Conservation (phyloP, 192 early-diverging fungal species). For the Backusella australiensis region DNA sequence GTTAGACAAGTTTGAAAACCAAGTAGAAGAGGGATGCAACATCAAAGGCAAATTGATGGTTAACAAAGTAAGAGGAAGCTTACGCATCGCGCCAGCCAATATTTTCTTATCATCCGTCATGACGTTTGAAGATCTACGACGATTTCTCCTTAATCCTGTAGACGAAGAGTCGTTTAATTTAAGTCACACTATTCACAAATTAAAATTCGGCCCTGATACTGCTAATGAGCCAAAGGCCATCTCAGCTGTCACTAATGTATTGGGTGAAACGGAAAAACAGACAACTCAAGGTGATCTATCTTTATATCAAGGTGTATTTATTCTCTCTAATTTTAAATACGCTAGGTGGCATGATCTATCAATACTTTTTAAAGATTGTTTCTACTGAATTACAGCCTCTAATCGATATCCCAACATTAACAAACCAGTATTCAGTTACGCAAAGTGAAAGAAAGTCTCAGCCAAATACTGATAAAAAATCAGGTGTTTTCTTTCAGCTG, state of each 20-base stretch:
- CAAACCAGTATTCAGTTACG: conserved; percentile 95
- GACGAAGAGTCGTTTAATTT: conserved; percentile 70
- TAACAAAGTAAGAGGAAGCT: conserved; percentile 92
- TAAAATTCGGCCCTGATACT: conserved; percentile 71
- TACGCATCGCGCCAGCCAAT: conserved; percentile 90
- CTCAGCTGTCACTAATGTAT: conserved; percentile 53
- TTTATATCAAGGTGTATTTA: background rate
- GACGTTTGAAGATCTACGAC: conserved; percentile 77
- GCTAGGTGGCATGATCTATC: conserved; percentile 66
- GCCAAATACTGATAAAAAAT: conserved; percentile 8
- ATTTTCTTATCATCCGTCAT: conserved; percentile 63
- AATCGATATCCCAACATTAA: conserved; percentile 64
- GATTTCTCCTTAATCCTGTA: conserved; percentile 41
- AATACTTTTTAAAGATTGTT: conserved; percentile 95
- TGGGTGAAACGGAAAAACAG: conserved; percentile 60
- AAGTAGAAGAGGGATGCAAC: conserved; percentile 89
- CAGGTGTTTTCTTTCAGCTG: conserved; percentile 80
- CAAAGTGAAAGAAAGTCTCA: conserved; percentile 71
- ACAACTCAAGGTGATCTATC: conserved; percentile 44
- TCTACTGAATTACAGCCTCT: conserved; percentile 76
- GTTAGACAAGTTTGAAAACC: conserved; percentile 66
- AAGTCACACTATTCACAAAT: conserved; percentile 75
- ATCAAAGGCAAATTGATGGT: conserved; percentile 77
- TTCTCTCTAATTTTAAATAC: background rate
- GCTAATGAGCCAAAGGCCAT: conserved; percentile 15